Evolutionary conservation across 305 asterid species (phyloP), one percentile per base, ranked within the genome.

Genomic region (Fraxinus xanthoxyloides): DNA sequence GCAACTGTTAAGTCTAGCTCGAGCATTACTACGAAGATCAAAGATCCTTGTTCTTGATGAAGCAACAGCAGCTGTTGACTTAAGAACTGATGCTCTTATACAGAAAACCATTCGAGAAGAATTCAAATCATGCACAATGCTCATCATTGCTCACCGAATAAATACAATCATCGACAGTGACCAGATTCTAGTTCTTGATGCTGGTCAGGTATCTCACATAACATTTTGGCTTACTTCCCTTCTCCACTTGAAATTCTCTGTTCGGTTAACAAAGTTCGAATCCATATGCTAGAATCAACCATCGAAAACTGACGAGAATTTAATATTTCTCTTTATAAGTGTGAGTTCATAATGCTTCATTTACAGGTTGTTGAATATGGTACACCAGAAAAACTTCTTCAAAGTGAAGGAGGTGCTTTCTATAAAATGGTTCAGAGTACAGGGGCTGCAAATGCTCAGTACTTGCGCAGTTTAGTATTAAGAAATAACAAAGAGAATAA

Each of bases 61-160:
- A 90, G 99, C 97, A 85, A 95, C 99, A 28, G 99, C 99, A 8
- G 93, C 99, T 31, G 99, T 95, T 82, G 99, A 94, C 87, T 96
- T 94, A 76, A 89, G 97, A 85, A 94, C 99, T 75, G 97, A 95
- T 89, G 97, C 97, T 73, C 97, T 95, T 56, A 93, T 95, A 82
- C 98, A 94, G 87, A 91, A 93, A 84, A 95, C 98, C 80, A 95
- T 95, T 36, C 86, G 97, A 10, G 95, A 91, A 82, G 99, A 95
- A 86, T 95, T 95, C 73, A 93, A 85, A 78, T 90, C 93, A 7
- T 92, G 99, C 93, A 95, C 99, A 7, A 95, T 95, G 99, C 92
- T 95, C 87, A 93, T 94, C 54, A 91, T 95, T 79, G 97, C 99
- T 85, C 98, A 95, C 85, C 97, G 97, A 23, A 89, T 95, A 78